Base-by-base conservation (phyloP, 352 stramenopile species). In the Plasmopara viticola region DNA sequence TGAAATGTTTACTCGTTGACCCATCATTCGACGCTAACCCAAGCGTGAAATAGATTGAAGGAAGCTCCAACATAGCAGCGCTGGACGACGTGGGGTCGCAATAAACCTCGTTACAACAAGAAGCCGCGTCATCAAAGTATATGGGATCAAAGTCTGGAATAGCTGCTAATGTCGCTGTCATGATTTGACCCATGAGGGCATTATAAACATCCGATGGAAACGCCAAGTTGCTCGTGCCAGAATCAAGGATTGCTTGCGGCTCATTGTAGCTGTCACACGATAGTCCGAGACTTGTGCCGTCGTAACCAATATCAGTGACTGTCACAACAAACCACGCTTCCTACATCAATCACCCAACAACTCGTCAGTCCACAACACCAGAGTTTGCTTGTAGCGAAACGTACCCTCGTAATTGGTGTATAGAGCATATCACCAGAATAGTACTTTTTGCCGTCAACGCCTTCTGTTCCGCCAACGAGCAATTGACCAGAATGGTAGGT, bases 271-370 rank as follows among this genome's bases (percentile, higher is more conserved):
- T 75, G 10, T 70, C 62, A 57, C 83, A 93, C 3, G 68, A 60
- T 8, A 91, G 46, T 1, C 69, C 73, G 5, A 91, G 63, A 28
- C 76, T 87, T 7, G 68, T 72, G 14, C 66, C 69, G 42, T 77
- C 62, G 31, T 82, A 88, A 20, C 76, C 83, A 40, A 93, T 70
- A 48, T 89, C 80, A 6, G 81, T 75, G 31, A 93, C 71, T 31
- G 72, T 71, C n/a, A 90, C 69, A 49, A 88, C 73, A 58, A 85
- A 93, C 82, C 82, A 93, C 13, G 76, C 74, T 71, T 90, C 72
- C 78, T 90, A 42, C 20, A 25, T 25, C 20, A 28, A 54, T n/a
- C 14, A 3, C 25, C 28, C 34, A 52, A 33, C 15, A 63, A 40
- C 31, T 35, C 31, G 10, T 35, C 10, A 35, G 7, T 35, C 10